Percentiles rank a stretch among this genome's conserved stretches.
phyloP scores from a whole-genome alignment of 805 yeast species.

The Kodamaea kakaduensis region DNA sequence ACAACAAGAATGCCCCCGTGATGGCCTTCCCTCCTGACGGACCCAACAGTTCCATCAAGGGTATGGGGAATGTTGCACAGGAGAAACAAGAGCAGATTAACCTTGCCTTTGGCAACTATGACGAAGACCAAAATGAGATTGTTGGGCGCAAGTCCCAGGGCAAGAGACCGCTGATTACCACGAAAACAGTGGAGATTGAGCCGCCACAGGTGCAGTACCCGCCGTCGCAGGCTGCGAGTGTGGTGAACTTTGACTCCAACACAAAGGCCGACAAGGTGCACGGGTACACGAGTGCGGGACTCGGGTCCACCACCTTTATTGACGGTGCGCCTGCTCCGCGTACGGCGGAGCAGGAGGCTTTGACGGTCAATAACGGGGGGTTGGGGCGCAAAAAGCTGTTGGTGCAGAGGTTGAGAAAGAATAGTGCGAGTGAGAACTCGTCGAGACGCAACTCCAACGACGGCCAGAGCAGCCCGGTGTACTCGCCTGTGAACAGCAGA shows the following conservation, averaged over 20 bases:
- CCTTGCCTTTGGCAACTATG: constrained; percentile 71
- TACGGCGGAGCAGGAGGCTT: constrained; percentile 25
- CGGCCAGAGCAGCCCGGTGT: constrained; percentile 7
- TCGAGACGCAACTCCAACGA: constrained; percentile 33
- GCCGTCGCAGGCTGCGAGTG: constrained; percentile 27
- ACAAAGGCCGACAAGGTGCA: constrained; percentile 69
- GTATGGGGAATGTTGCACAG: constrained; percentile 47
- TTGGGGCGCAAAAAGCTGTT: constrained; percentile 82
- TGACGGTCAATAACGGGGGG: constrained; percentile 33
- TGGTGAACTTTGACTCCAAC: constrained; percentile 68
- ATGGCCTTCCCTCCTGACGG: constrained; percentile 95
- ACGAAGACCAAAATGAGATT: constrained; percentile 41
- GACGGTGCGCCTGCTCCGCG: constrained; percentile 94
- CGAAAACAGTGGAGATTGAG: constrained; percentile 12
- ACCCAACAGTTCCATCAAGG: constrained; percentile 81
- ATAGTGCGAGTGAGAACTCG: constrained; percentile 28
- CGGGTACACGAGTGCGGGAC: constrained; percentile 81
- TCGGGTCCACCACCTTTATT: constrained; percentile 87
- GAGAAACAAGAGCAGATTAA: constrained; percentile 54
- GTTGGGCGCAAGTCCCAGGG: constrained; percentile 24
- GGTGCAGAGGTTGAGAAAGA: constrained; percentile 57
- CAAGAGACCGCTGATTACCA: constrained; percentile 9
- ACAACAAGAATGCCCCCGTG: constrained; percentile 77
- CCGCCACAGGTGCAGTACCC: constrained; percentile 13
- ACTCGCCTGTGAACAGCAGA: constrained; percentile 12